Evolutionary conservation across 2,329 filamentous ascomycete genomes (phyloP), one percentile per base, ranked within the genome.

Genomic region (Talaromyces albobiverticillius): DNA sequence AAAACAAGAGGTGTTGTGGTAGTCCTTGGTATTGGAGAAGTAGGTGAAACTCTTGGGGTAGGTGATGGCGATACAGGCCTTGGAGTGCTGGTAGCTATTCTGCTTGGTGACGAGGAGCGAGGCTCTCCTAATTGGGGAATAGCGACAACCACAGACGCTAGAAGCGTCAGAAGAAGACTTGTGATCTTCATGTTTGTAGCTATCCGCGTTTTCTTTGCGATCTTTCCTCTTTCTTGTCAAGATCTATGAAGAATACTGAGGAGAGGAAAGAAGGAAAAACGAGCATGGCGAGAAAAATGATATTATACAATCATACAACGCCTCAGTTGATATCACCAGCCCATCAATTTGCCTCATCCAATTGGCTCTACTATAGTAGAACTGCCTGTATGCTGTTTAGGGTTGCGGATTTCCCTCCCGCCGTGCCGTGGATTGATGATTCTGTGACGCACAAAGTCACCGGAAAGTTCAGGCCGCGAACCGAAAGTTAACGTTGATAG

Each of bases 301-400:
- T 38, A 40, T 53, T 38, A 47, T 38, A 53, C 41, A 20, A 32
- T n/a, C 42, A 13, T n/a, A 47, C 5, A 41, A 32, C 51, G 42
- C 42, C 51, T 25, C 51, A 47, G 20, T 42, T 47, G 51, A 47
- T 46, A 53, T 53, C 51, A 47, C 36, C 42, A 23, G 16, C 32
- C 14, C 49, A 51, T 51, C 49, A 52, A 52, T 46, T 52, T 31
- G 50, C 41, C 50, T 46, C 8, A 40, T 23, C 50, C 50, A 52
- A 52, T 52, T 41, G 45, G 22, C 14, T 31, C 8, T 23, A 45
- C 11, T 29, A 5, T 29, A n/a, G n/a, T n/a, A 5, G 26, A 45
- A 20, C 13, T 45, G 22, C 20, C 3, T 9, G 8, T 23, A 25
- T 29, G 46, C 13, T 6, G 4, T 40, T 22, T 22, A 46, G 31